Evolutionary conservation across 2,329 filamentous ascomycete genomes (phyloP).

Genomic region (Leptographium radiaticola): DNA sequence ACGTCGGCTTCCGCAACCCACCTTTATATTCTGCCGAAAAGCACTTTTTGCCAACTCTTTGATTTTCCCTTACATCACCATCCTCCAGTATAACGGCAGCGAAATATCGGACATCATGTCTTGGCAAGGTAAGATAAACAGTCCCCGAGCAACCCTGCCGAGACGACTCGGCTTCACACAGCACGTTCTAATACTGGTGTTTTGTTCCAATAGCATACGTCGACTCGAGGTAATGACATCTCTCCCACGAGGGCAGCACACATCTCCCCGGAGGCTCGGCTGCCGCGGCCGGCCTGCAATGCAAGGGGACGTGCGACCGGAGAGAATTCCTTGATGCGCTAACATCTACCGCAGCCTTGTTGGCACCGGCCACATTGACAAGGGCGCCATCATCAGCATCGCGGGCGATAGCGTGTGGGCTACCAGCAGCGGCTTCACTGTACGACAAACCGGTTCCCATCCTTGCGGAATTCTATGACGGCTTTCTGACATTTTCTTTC

Average conservation of each 20-base stretch:
- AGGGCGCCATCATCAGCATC: conserved; percentile 70
- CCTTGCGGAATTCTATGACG: not conserved
- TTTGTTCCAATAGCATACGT: conserved; percentile 4
- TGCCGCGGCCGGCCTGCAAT: too few species aligned
- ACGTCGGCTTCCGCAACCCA: not conserved
- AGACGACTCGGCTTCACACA: not conserved
- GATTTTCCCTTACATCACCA: not conserved
- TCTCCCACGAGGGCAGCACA: not conserved
- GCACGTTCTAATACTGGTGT: not conserved
- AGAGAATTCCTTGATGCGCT: not conserved
- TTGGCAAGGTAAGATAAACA: conserved; percentile 9
- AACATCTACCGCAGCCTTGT: conserved; percentile 49
- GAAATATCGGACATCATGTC: conserved; percentile 9
- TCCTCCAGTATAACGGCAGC: not conserved
- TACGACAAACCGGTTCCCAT: conserved; percentile 33
- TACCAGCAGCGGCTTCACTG: conserved; percentile 53
- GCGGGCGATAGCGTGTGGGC: conserved; percentile 78
- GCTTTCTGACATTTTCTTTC: not conserved
- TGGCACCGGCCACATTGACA: conserved; percentile 65
- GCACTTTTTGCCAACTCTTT: not conserved
- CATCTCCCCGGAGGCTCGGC: not conserved
- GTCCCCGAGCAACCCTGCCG: not conserved
- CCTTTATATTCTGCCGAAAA: not conserved
- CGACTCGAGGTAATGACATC: conserved; percentile 9
- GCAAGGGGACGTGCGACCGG: too few species aligned